A percentile compares a stretch with the other conserved stretches of the same genome.
Conservation (phyloP, 108 stramenopile species). For the Nitzschia sp. region DNA sequence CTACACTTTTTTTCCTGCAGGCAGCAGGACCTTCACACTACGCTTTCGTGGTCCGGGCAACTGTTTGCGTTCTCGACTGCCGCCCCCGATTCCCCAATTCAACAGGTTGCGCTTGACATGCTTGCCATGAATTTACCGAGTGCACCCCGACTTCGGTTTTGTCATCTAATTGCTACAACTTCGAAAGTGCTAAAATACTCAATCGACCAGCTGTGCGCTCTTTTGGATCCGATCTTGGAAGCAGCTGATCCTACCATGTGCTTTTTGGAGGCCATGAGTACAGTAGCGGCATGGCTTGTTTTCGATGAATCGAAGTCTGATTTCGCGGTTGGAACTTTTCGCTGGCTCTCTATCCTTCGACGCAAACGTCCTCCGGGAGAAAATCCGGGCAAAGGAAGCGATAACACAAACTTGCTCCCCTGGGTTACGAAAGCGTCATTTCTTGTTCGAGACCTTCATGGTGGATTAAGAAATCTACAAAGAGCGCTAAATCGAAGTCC, state of each 20-base stretch:
- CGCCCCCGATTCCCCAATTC: background rate
- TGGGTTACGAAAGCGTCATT: constrained; percentile 9
- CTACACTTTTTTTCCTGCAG: background rate
- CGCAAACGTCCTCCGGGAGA: constrained; percentile 22
- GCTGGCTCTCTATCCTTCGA: constrained; percentile 21
- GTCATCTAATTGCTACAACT: constrained; percentile 21
- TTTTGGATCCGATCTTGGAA: background rate
- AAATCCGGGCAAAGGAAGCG: background rate
- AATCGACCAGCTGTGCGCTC: background rate
- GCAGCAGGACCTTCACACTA: constrained; percentile 14
- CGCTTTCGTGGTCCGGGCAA: background rate
- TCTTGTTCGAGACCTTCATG: constrained; percentile 20
- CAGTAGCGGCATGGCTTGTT: constrained; percentile 30
- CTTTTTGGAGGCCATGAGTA: constrained; percentile 25
- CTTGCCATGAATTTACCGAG: constrained; percentile 32
- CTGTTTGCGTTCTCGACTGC: constrained; percentile 14
- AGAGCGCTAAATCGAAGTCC: background rate
- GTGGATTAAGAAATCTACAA: constrained; percentile 13
- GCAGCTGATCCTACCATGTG: background rate
- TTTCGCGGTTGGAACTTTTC: constrained; percentile 26
- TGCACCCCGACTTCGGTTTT: constrained; percentile 27
- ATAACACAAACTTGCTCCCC: constrained; percentile 7
- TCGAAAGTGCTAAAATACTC: constrained; percentile 17
- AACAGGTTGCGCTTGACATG: constrained; percentile 17
- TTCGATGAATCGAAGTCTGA: constrained; percentile 11